phyloP scores from a whole-genome alignment of 2,329 filamentous ascomycete genomes.

The Endocalyx cinctus region DNA sequence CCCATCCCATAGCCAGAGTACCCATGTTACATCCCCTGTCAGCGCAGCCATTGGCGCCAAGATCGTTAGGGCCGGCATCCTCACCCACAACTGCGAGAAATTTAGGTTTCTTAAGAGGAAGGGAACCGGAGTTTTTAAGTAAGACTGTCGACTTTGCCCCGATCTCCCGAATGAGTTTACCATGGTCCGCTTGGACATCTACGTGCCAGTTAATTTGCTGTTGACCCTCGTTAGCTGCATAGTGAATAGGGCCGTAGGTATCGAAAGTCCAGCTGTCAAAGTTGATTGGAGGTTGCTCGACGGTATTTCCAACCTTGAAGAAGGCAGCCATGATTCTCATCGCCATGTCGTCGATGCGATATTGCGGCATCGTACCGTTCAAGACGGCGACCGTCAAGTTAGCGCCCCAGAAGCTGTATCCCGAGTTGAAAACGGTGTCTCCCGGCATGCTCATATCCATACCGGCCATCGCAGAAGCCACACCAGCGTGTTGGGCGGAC shows the following conservation, averaged over 20 bases:
- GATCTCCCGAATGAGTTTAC: conserved; percentile 65
- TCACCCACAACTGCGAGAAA: conserved; percentile 76
- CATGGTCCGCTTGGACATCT: conserved; percentile 77
- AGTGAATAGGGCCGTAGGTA: conserved; percentile 67
- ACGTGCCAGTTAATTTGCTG: conserved; percentile 75
- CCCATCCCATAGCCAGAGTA: conserved; percentile 73
- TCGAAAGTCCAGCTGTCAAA: conserved; percentile 84
- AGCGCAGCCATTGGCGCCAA: conserved; percentile 73
- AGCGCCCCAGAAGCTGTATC: conserved; percentile 72
- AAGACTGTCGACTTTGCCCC: conserved; percentile 80
- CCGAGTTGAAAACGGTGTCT: conserved; percentile 72
- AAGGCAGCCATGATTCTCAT: conserved; percentile 73
- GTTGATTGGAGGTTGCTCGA: conserved; percentile 58
- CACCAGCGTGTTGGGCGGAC: conserved; percentile 69
- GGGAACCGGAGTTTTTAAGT: conserved; percentile 73
- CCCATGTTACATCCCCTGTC: conserved; percentile 60
- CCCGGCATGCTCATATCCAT: conserved; percentile 89
- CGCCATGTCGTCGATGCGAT: conserved; percentile 87
- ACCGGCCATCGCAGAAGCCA: conserved; percentile 62
- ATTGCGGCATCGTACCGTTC: conserved; percentile 84
- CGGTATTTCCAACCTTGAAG: conserved; percentile 59
- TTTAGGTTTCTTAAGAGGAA: conserved; percentile 76
- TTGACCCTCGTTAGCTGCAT: conserved; percentile 54
- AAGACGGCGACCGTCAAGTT: conserved; percentile 85
- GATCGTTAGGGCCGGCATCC: conserved; percentile 71